Evolutionary conservation across 1,139 yeast genomes (phyloP).

Genomic region (Candida neerlandica): DNA sequence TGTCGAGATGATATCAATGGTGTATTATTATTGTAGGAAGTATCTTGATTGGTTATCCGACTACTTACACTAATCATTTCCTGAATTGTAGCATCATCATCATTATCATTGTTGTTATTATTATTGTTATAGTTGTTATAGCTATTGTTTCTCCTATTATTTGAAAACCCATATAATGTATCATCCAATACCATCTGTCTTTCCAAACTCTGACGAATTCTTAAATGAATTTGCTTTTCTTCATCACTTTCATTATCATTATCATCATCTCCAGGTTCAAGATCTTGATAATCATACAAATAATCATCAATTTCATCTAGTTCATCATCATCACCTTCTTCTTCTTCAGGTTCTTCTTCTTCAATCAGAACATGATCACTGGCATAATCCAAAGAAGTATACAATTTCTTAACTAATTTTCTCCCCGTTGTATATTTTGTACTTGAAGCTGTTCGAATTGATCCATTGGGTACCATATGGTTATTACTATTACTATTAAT

Average conservation of each 20-base stretch:
- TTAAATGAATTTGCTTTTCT: neutral
- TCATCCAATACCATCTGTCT: neutral
- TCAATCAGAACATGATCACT: constrained; percentile 9
- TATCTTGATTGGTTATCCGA: neutral
- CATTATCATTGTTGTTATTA: neutral
- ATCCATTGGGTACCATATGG: neutral
- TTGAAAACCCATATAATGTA: neutral
- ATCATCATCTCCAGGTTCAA: constrained; percentile 3
- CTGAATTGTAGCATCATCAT: neutral
- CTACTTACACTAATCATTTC: neutral
- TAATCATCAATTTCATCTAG: neutral
- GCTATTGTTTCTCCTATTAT: neutral
- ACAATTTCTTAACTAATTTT: neutral
- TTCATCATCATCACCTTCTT: neutral
- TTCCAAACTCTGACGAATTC: neutral
- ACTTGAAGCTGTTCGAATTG: constrained; percentile 1
- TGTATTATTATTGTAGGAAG: neutral
- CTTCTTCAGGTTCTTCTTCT: constrained; percentile 1
- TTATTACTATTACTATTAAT: no score
- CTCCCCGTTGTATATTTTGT: neutral
- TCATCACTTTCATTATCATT: neutral
- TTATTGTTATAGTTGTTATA: neutral
- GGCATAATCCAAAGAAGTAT: constrained; percentile 2
- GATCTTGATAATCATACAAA: neutral
- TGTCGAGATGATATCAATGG: neutral